Conservation (phyloP, 2,329 filamentous ascomycete species). For the Coniochaeta sp. region DNA sequence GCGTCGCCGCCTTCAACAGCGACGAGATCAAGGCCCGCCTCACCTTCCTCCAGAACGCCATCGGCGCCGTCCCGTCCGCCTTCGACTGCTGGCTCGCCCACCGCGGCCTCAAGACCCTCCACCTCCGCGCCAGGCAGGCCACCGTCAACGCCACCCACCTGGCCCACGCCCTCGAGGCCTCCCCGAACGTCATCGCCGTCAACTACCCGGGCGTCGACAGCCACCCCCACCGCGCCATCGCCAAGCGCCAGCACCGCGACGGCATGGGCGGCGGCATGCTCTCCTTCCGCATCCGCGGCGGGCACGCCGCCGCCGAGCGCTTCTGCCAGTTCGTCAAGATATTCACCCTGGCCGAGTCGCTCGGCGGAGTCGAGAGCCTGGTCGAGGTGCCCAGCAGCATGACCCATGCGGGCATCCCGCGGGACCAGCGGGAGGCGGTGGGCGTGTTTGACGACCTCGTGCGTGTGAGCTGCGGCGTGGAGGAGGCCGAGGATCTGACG, state of each 20-base stretch:
- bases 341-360: conserved; percentile 86
- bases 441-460: conserved; percentile 95
- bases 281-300: conserved; percentile 87
- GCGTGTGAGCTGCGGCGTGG: conserved; percentile 86
- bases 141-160: conserved; percentile 73
- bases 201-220: conserved; percentile 92
- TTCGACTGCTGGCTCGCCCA: conserved; percentile 99
- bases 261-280: conserved; percentile 97
- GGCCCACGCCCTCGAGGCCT: conserved; percentile 68
- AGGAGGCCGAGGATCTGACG: conserved; percentile 79
- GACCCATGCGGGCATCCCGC: conserved; percentile 94
- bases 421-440: conserved; percentile 80
- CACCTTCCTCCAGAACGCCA: conserved; percentile 91
- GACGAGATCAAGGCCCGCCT: conserved; percentile 69
- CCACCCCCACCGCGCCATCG: conserved; percentile 79
- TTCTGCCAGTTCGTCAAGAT: conserved; percentile 88
- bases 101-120: conserved; percentile 91
- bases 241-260: conserved; percentile 83
- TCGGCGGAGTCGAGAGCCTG: conserved; percentile 83
- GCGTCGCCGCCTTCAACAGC: conserved; percentile 90
- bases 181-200: conserved; percentile 76
- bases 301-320: conserved; percentile 74
- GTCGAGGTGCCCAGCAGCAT: conserved; percentile 91
- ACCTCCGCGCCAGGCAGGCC: conserved; percentile 83
- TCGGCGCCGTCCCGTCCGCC: conserved; percentile 86